Evolutionary conservation across 352 stramenopile genomes (phyloP), one percentile per base, ranked within the genome.

Genomic region (Phytophthora constricta): DNA sequence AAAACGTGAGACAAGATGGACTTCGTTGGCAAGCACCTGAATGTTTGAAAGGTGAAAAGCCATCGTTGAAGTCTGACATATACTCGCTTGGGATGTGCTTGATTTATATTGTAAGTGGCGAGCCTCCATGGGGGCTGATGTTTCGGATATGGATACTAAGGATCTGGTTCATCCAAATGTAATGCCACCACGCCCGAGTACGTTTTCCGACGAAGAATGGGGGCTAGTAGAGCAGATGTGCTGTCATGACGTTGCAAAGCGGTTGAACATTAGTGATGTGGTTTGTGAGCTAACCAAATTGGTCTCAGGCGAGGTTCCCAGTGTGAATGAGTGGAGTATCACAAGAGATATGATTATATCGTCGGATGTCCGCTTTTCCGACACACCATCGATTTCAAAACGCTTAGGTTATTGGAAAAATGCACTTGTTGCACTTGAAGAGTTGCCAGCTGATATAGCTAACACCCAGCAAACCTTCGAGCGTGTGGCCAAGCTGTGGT

Each of bases 41-140:
- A 23, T 47, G 31, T 31, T 25, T 63, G 31, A 22, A 5, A 3
- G 56, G 28, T 14, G 14, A 16, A 11, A 19, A 19, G 4, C 19
- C 34, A 3, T 22, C 43, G 14, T 26, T 54, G 2, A 34, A 20
- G 23, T 63, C 56, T 10, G 46, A 56, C n/a, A 17, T 63, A 7
- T 63, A 63, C 23, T 48, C 56, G 11, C 28, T 62, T 33, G 54
- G 54, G 13, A 41, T 62, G 41, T 50, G 37, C 14, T 14, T 25
- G n/a, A 62, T 62, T 19, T 52, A 23, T 9, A 26, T 31, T n/a
- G 11, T 62, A 1, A 41, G 28, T 27, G 31, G 56, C 14, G 16
- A 49, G 17, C 43, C 46, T 20, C 43, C 56, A 4, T 63, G 27
- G 28, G 45, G 33, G n/a, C n/a, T n/a, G n/a, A n/a, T 22, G 13